Evolutionary conservation across 345 rosid species (phyloP), one percentile per base, ranked within the genome.

Genomic region (Linum usitatissimum): DNA sequence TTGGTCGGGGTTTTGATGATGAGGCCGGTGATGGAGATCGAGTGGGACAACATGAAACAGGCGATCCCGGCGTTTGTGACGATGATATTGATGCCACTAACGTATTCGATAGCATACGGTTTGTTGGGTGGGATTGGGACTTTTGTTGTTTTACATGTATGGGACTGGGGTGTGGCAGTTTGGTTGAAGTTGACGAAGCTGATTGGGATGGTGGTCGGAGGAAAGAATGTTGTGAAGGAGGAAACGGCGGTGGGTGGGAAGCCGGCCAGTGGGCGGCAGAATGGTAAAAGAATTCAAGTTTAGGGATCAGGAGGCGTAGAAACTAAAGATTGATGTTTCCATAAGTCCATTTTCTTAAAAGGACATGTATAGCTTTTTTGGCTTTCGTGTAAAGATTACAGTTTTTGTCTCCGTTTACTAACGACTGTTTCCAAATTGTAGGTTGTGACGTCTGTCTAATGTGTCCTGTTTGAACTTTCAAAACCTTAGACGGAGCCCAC

Each of bases 1-100:
- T 55, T 93, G 60, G 99, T 90, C 0, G 99, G 99, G 21, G 99
- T 87, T 65, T 19, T 93, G 84, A 93, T 93, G 99, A 93, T 93
- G 99, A 83, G 75, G 66, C 65, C 97, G 4, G 91, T 90, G 77
- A 84, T 73, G 77, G 99, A 93, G 67, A 81, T 93, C 2, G 78
- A 93, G 9, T 93, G 99, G 99, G 70, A 71, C 18, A 96, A 90
- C 57, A 93, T 93, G 99, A 80, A 78, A 62, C 73, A 89, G 39
- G 99, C 99, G 2, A 87, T 93, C 48, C 97, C 99, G 10, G 96
- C 86, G 0, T 93, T 93, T 9, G 62, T 90, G 57, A 93, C 99
- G 6, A 54, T 93, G 78, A 77, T 93, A 17, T 14, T 89, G 70
- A 87, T 79, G 96, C 97, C 99, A 4, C 36, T 93, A 73, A 87